A percentile compares a stretch with the other conserved stretches of the same genome.
phyloP scores from a whole-genome alignment of 345 rosid species.

The Arabis hirsuta region DNA sequence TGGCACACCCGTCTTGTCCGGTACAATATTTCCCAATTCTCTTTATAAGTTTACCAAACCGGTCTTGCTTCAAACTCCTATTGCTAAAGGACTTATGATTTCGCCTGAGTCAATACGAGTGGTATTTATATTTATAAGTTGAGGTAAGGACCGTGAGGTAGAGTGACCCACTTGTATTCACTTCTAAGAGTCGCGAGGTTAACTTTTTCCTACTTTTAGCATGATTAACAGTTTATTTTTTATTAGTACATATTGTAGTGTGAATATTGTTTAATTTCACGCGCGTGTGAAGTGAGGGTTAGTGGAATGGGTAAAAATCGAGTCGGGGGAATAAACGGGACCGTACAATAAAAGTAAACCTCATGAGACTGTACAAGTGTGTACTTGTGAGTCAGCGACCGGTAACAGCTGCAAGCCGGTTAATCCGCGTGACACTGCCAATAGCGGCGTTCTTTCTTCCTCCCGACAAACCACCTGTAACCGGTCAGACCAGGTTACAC shows the following conservation, averaged over 20 bases:
- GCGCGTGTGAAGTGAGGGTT: conserved; percentile 33
- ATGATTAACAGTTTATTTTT: not conserved
- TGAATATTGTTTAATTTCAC: conserved; percentile 15
- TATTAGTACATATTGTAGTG: not conserved
- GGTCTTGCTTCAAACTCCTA: conserved; percentile 1
- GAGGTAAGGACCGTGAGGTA: not conserved
- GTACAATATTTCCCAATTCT: not conserved
- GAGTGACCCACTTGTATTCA: conserved; percentile 10
- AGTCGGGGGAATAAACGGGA: conserved; percentile 43
- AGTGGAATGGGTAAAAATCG: conserved; percentile 39
- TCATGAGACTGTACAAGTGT: not conserved
- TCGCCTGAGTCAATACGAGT: not conserved
- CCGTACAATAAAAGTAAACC: conserved; percentile 23
- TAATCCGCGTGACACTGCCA: conserved; percentile 65
- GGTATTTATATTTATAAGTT: conserved; percentile 27
- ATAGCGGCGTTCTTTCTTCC: conserved; percentile 55
- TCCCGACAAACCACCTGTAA: conserved; percentile 73
- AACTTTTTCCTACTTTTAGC: conserved; percentile 25
- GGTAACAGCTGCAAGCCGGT: conserved; percentile 60
- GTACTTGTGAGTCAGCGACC: conserved; percentile 50
- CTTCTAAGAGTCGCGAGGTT: conserved; percentile 30
- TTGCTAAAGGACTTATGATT: not conserved
- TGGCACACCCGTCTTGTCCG: conserved; percentile 96
- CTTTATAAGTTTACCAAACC: not conserved
- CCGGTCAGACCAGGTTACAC: conserved; percentile 52